Conservation (phyloP, 192 early-diverging fungal genomes). For the Paraglomus brasilianum region DNA sequence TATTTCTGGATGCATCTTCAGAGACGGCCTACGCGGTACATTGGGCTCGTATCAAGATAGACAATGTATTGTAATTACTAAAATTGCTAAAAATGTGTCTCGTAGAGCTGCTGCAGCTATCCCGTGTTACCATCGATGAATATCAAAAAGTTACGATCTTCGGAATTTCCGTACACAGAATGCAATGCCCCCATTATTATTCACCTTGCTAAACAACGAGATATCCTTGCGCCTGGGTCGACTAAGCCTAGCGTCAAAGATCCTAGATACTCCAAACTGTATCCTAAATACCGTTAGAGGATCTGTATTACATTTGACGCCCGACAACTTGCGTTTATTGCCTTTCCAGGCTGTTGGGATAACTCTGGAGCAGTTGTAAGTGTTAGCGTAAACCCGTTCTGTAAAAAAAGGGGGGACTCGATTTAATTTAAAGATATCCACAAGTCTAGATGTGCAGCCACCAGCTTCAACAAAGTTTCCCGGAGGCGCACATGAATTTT, state of each 20-base stretch:
- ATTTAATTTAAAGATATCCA: too few relatives aligned
- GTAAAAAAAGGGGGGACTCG: too few relatives aligned
- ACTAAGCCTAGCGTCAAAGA: slow-evolving; percentile 1
- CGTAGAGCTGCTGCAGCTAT: too few relatives aligned
- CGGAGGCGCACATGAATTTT: slow-evolving; percentile 46
- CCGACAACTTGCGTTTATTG: slow-evolving; percentile 47
- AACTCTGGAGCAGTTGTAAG: slow-evolving; percentile 47
- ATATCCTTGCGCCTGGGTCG: slow-evolving; percentile 12
- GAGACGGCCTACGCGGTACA: too few relatives aligned
- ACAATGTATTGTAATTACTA: too few relatives aligned
- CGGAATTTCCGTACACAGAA: too few relatives aligned
- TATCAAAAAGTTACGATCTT: too few relatives aligned
- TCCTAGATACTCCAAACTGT: slow-evolving; percentile 52
- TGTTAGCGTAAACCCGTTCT: not conserved
- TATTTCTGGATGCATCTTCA: too few relatives aligned
- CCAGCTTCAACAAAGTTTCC: slow-evolving; percentile 41
- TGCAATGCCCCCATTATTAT: not conserved
- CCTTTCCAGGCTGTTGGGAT: slow-evolving; percentile 46
- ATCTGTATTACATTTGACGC: slow-evolving; percentile 54
- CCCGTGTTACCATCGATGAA: too few relatives aligned
- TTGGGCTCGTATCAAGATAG: too few relatives aligned
- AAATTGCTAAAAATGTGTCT: too few relatives aligned
- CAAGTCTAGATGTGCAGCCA: slow-evolving; percentile 22
- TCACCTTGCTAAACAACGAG: slow-evolving; percentile 25
- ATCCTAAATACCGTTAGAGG: slow-evolving; percentile 52